Evolutionary conservation across 495 filamentous ascomycete species (phyloP), one percentile per base, ranked within the genome.

Genomic region (Evernia prunastri): DNA sequence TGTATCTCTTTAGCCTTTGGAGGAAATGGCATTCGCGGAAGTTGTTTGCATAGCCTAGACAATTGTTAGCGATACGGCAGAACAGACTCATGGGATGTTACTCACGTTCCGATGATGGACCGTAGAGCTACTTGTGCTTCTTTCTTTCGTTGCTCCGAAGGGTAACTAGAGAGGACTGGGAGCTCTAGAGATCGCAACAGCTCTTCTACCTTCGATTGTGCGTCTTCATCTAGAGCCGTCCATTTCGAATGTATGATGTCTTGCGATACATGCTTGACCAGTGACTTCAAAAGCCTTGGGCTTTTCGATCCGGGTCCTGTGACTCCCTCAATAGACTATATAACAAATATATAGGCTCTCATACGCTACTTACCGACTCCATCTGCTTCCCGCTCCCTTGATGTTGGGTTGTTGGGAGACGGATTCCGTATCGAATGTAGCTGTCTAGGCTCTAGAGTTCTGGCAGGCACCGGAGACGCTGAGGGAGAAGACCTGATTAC

Each of bases 21-120:
- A 4, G 86, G 86, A 64, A 89, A 86, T 37, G 83, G 83, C 76
- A 85, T 81, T 49, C 79, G 76, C 35, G 82, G 81, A 18, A 87
- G 69, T 47, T 78, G 74, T 64, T 75, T 79, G 56, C 72, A 77
- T 47, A 86, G 72, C 61, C 77, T 61, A 31, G 37, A 17, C n/a
- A n/a, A 36, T 35, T 45, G 17, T 60, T 58, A 56, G 40, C 12
- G 54, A 20, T 60, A 65, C 45, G n/a, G 60, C 42, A 64, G 68
- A 57, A 36, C 51, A 31, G 40, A 12, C n/a, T 43, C 49, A 31
- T 31, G 39, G 37, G 29, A 35, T 11, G 12, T 42, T 65, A 63
- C 72, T 43, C 72, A 81, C 80, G 77, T 79, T 66, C 71, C 75
- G 23, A 83, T 74, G 10, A 83, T 75, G 29, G 73, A 75, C 36